These are phyloP conservation scores for Fusarium caatingaense DNA, from an alignment of 2,329 filamentous ascomycete species.

Conservation along the genomic window DNA sequence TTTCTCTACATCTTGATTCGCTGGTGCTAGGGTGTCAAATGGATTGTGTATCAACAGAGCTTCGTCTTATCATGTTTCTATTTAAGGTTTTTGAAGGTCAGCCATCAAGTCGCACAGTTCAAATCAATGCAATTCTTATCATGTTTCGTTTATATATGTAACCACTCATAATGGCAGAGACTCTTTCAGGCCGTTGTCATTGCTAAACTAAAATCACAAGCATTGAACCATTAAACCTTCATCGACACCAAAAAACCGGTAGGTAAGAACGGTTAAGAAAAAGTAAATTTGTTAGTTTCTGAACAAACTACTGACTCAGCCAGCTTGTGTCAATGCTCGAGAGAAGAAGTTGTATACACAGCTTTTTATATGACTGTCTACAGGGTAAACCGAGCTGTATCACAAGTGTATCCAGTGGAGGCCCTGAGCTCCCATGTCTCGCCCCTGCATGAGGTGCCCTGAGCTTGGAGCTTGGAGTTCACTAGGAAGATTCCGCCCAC, in stretches of 20 bases:
- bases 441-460: not conserved
- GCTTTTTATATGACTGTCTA: not conserved
- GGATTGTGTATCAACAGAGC: too few relatives aligned
- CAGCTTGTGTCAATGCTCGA: not conserved
- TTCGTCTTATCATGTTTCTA: not conserved
- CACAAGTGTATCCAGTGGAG: not conserved
- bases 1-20: not conserved
- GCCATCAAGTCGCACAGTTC: too few relatives aligned
- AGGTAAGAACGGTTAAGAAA: not conserved
- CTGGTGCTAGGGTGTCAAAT: not conserved
- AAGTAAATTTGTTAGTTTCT: not conserved
- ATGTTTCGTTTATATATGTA: not conserved
- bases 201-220: not conserved
- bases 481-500: not conserved
- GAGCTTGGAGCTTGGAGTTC: constrained; percentile 17
- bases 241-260: not conserved
- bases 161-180: not conserved
- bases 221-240: not conserved
- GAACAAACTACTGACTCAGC: not conserved
- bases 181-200: not conserved
- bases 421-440: not conserved
- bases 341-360: not conserved
- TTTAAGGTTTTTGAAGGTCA: too few relatives aligned
- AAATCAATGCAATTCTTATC: too few relatives aligned
- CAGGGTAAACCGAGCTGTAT: not conserved